Evolutionary conservation across 441 rosid species (phyloP), one percentile per base, ranked within the genome.

Genomic region (Lepidium campestre): DNA sequence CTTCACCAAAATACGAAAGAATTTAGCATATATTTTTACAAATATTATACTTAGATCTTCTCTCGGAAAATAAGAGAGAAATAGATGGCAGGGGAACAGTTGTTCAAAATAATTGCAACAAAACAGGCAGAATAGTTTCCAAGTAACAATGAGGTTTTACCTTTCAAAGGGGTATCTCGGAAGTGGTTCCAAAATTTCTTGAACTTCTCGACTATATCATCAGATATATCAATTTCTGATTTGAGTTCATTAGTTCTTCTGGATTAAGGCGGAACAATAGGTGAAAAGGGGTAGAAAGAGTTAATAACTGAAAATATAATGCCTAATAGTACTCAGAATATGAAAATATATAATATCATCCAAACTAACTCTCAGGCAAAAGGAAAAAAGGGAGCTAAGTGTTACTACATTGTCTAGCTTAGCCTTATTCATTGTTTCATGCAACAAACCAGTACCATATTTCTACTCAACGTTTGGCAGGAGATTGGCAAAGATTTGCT

Each of bases 181-280:
- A 86, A 94, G 72, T 81, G 86, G 75, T 68, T 80, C 98, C 98
- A 94, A 80, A 94, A 94, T 67, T 82, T 81, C 75, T 82, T 79
- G 81, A 94, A 94, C 74, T 86, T 86, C 79, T 68, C 70, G 32
- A 83, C 63, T 69, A 85, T 31, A 42, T 88, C 91, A 72, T 77
- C 76, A 45, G 97, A 91, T 69, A 94, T 77, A 71, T 88, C 74
- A 4, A 89, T 78, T 4, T 86, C 93, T 70, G 86, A 83, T 83
- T 84, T 86, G 41, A 89, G 82, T 71, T 88, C 97, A 77, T 88
- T 91, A 36, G 91, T 88, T 83, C 96, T 86, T 91, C 98, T 89
- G 70, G 42, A 56, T 27, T 67, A 35, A 35, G 13, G 37, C 40
- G 71, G 27, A 46, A 62, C 14, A 40, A 47, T 8, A 63, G 37